phyloP scores from a whole-genome alignment of 768 basidiomycete species.

The Cyclocybe aegerita region DNA sequence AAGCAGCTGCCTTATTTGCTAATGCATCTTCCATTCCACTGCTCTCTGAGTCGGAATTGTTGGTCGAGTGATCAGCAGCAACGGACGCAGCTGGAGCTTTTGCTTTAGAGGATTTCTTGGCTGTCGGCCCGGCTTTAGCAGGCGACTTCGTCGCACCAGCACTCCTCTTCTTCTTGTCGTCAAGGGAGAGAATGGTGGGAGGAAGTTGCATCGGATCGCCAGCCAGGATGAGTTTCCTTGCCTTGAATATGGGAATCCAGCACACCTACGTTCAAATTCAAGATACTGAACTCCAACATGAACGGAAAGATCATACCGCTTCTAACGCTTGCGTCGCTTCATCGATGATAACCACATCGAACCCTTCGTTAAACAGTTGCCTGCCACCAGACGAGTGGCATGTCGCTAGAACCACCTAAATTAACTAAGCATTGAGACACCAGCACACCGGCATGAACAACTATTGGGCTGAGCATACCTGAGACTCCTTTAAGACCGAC shows the following conservation, averaged over 20 bases:
- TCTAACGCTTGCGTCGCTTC: constrained; percentile 98
- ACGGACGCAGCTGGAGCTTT: neutral
- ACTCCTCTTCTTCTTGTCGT: constrained; percentile 31
- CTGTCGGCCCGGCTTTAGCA: constrained; percentile 1
- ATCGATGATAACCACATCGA: constrained; percentile 95
- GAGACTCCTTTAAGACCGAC: constrained; percentile 76
- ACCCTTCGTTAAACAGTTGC: constrained; percentile 72
- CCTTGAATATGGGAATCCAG: constrained; percentile 95
- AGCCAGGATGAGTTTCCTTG: constrained; percentile 84
- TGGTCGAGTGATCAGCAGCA: neutral
- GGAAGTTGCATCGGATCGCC: constrained; percentile 97
- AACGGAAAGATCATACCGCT: constrained; percentile 53
- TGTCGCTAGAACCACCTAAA: constrained; percentile 86
- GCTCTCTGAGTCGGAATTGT: constrained; percentile 1
- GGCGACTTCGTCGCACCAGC: neutral
- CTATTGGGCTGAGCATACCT: constrained; percentile 39
- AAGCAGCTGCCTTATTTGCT: constrained; percentile 7
- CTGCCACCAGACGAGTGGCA: constrained; percentile 92
- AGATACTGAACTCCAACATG: constrained; percentile 4
- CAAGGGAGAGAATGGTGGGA: constrained; percentile 81
- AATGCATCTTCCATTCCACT: constrained; percentile 14
- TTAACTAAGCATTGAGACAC: neutral
- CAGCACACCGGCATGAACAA: neutral
- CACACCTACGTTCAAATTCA: constrained; percentile 54
- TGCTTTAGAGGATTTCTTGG: neutral